A percentile compares a stretch with the other conserved stretches of the same genome.
These are phyloP conservation scores for Clonostachys solani DNA, from an alignment of 2,329 filamentous ascomycete genomes.

Conservation along the genomic window DNA sequence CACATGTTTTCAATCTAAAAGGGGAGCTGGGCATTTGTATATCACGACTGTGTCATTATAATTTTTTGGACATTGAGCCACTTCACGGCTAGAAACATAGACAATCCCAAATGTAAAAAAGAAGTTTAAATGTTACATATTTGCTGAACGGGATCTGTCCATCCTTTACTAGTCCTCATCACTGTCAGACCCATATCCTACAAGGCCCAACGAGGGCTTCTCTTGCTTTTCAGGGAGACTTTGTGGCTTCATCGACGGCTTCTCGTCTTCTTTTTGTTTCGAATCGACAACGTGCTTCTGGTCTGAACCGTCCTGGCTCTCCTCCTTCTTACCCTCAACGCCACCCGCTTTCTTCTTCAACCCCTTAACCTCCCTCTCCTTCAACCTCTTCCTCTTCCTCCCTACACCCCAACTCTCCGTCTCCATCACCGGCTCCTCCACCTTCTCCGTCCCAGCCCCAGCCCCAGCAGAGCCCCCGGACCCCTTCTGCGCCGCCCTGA, in stretches of 20 bases:
- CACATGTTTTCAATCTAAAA: background rate
- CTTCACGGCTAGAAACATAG: no score
- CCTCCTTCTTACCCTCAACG: constrained; percentile 6
- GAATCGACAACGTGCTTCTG: constrained; percentile 1
- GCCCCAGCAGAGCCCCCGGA: constrained; percentile 9
- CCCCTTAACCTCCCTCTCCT: constrained; percentile 27
- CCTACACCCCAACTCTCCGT: constrained; percentile 25
- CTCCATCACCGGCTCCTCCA: constrained; percentile 11
- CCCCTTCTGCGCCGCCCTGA: constrained; percentile 44
- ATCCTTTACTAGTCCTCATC: constrained; percentile 18
- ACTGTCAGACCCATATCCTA: constrained; percentile 49
- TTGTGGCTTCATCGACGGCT: background rate
- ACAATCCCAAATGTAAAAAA: no score
- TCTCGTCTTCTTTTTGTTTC: background rate
- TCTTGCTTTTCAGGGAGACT: constrained; percentile 12
- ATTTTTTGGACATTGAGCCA: constrained; percentile 17
- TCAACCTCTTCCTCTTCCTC: constrained; percentile 29
- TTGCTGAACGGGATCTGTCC: no score
- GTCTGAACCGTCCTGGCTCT: constrained; percentile 2
- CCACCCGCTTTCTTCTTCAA: constrained; percentile 9
- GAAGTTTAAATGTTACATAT: no score
- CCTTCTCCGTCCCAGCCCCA: constrained; percentile 9
- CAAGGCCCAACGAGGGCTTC: constrained; percentile 25
- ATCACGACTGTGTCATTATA: no score
- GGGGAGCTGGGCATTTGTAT: no score